phyloP scores from a whole-genome alignment of 352 stramenopile genomes.

The Pythium rhizo-oryzae region DNA sequence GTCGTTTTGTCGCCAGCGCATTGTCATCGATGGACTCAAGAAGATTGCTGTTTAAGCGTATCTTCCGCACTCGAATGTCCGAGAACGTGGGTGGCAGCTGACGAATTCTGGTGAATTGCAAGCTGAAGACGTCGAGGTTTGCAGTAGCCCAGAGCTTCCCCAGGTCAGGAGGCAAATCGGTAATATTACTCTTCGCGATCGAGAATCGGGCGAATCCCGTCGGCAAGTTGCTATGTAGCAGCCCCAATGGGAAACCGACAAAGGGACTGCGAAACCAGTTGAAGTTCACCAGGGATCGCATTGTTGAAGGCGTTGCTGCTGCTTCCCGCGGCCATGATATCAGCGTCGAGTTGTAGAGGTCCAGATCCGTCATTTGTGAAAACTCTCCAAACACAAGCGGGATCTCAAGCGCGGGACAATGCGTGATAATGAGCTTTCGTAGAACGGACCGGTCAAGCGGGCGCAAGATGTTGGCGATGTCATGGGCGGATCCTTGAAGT shows the following conservation, averaged over 20 bases:
- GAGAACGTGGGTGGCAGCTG: slow-evolving; percentile 11
- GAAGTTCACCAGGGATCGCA: slow-evolving; percentile 16
- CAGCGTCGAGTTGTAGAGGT: slow-evolving; percentile 18
- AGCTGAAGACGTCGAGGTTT: slow-evolving; percentile 19
- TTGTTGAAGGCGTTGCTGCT: slow-evolving; percentile 16
- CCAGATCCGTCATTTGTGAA: slow-evolving; percentile 7
- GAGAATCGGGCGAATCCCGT: slow-evolving; percentile 15
- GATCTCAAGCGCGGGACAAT: slow-evolving; percentile 23
- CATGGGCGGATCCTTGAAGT: background rate
- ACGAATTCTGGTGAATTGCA: slow-evolving; percentile 19
- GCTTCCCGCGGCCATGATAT: slow-evolving; percentile 14
- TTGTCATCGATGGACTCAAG: slow-evolving; percentile 7
- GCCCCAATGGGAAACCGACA: slow-evolving; percentile 9
- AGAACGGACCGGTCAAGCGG: slow-evolving; percentile 14
- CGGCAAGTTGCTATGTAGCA: slow-evolving; percentile 14
- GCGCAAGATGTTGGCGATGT: slow-evolving; percentile 6
- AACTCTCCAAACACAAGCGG: slow-evolving; percentile 18
- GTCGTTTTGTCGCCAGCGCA: background rate
- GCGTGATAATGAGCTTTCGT: slow-evolving; percentile 27
- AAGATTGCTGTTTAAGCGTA: slow-evolving; percentile 21
- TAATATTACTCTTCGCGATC: slow-evolving; percentile 19
- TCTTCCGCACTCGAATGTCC: slow-evolving; percentile 3
- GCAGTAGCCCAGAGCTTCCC: slow-evolving; percentile 8
- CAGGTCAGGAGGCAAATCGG: slow-evolving; percentile 19
- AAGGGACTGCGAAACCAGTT: slow-evolving; percentile 16